Evolutionary conservation across 345 rosid genomes (phyloP).

Genomic region (Euphorbia peplus): DNA sequence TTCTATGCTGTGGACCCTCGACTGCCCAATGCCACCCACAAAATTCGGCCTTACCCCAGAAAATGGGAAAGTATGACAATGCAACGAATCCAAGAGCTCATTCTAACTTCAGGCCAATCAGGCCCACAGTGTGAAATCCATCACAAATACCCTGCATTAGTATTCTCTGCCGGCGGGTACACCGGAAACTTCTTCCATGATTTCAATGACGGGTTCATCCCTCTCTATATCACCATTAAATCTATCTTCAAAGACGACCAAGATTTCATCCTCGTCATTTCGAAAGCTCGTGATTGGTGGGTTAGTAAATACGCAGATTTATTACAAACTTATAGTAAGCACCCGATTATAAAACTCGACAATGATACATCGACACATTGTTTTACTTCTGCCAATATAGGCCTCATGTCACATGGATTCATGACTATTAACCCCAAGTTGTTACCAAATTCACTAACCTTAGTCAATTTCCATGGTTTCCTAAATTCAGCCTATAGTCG

Average conservation of each 20-base stretch:
- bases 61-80: constrained; percentile 31
- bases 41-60: constrained; percentile 40
- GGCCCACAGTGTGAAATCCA: constrained; percentile 21
- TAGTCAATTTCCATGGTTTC: constrained; percentile 29
- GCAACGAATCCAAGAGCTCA: constrained; percentile 35
- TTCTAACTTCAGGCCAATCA: constrained; percentile 22
- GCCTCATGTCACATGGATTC: constrained; percentile 35
- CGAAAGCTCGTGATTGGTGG: constrained; percentile 25
- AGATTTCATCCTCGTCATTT: constrained; percentile 21
- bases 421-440: constrained; percentile 25
- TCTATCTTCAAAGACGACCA: constrained; percentile 21
- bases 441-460: constrained; percentile 12
- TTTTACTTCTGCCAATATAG: constrained; percentile 31
- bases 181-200: constrained; percentile 41
- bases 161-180: constrained; percentile 36
- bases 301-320: constrained; percentile 22
- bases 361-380: constrained; percentile 27
- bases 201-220: constrained; percentile 33
- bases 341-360: constrained; percentile 24
- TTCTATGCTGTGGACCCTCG: not conserved
- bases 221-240: constrained; percentile 38
- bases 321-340: constrained; percentile 9
- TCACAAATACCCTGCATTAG: constrained; percentile 33
- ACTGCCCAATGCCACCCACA: too few species aligned
- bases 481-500: too few species aligned